Conservation (phyloP, 2,329 filamentous ascomycete species). For the Talaromyces rugulosus region DNA sequence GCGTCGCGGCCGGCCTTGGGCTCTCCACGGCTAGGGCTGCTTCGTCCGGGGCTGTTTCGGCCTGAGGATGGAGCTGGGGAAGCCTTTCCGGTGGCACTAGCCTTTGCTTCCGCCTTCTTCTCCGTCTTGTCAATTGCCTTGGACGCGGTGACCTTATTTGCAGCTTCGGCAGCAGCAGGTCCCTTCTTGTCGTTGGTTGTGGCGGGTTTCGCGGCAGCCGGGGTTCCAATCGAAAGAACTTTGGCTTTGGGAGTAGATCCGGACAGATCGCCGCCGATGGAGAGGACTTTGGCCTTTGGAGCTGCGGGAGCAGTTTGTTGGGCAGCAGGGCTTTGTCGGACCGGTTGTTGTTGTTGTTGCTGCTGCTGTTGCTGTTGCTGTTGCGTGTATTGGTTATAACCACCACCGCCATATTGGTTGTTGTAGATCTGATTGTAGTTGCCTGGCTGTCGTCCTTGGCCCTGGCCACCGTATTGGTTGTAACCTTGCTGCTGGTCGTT, state of each 20-base stretch:
- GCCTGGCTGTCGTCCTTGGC: constrained; percentile 40
- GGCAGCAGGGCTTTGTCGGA: constrained; percentile 10
- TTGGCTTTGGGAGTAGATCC: constrained; percentile 58
- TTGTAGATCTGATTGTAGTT: constrained; percentile 44
- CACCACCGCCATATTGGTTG: constrained; percentile 43
- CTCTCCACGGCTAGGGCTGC: constrained; percentile 66
- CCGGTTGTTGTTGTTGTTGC: constrained; percentile 60
- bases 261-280: constrained; percentile 51
- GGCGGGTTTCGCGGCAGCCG: constrained; percentile 32
- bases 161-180: constrained; percentile 55
- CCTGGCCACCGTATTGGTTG: constrained; percentile 46
- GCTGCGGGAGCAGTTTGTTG: constrained; percentile 20
- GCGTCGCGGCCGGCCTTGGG: constrained; percentile 60
- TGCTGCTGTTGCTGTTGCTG: constrained; percentile 45
- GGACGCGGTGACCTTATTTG: constrained; percentile 76
- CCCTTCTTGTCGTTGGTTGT: constrained; percentile 48
- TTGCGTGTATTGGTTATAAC: constrained; percentile 41
- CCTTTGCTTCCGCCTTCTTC: constrained; percentile 52
- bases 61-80: constrained; percentile 81
- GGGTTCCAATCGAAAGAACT: constrained; percentile 69
- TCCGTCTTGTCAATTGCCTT: constrained; percentile 93
- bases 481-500: constrained; percentile 48
- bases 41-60: constrained; percentile 72
- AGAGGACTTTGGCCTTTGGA: constrained; percentile 51
- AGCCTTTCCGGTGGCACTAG: constrained; percentile 62